These are phyloP conservation scores for Sphaerulina vaccinii DNA, from an alignment of 2,329 filamentous ascomycete species.

Conservation along the genomic window DNA sequence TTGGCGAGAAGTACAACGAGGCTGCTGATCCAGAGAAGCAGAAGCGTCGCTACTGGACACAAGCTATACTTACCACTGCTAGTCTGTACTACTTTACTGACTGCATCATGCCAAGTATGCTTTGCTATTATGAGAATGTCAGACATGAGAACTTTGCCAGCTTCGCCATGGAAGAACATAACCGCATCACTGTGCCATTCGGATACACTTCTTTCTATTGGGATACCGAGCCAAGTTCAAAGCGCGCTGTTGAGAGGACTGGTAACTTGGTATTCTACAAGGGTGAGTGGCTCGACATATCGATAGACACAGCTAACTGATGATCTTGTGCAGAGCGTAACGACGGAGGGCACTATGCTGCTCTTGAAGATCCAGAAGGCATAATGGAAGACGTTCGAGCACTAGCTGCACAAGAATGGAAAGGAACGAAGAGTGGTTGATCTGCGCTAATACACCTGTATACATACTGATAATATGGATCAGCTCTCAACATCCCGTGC, in stretches of 20 bases:
- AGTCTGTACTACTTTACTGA: constrained; percentile 43
- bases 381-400: constrained; percentile 25
- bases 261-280: constrained; percentile 41
- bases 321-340: constrained; percentile 18
- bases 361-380: constrained; percentile 33
- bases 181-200: constrained; percentile 40
- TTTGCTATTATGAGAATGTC: constrained; percentile 43
- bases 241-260: constrained; percentile 38
- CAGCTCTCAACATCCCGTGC: too few species aligned
- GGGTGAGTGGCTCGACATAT: constrained; percentile 10
- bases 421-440: not conserved
- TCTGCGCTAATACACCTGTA: too few species aligned
- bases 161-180: constrained; percentile 39
- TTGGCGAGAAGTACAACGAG: constrained; percentile 47
- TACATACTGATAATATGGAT: too few species aligned
- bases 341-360: constrained; percentile 33
- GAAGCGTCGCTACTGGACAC: constrained; percentile 36
- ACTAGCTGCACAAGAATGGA: constrained; percentile 21
- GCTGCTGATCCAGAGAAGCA: constrained; percentile 40
- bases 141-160: constrained; percentile 41
- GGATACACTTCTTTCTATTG: constrained; percentile 41
- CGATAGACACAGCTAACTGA: not conserved
- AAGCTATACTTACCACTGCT: constrained; percentile 35
- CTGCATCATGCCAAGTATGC: constrained; percentile 41
- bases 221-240: constrained; percentile 39